These are phyloP conservation scores for Didymella pinodella DNA, from an alignment of 2,329 filamentous ascomycete genomes.

Conservation along the genomic window DNA sequence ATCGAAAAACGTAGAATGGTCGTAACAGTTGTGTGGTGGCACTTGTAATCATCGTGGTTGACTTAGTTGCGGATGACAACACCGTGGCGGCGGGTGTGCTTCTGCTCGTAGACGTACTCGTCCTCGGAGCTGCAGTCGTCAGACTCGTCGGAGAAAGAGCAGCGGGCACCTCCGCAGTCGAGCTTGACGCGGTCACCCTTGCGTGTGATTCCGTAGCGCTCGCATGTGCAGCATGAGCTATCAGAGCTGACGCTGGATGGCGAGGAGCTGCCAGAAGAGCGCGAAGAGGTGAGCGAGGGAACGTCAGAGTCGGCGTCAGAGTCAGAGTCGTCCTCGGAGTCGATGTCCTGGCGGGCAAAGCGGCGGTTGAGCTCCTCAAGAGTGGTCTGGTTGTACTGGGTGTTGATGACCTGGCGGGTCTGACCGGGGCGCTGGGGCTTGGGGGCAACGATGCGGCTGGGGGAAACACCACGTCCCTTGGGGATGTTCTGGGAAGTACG, in stretches of 20 bases:
- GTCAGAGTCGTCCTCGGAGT: slow-evolving; percentile 72
- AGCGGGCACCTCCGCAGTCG: slow-evolving; percentile 89
- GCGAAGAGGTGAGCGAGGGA: slow-evolving; percentile 69
- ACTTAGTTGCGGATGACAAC: slow-evolving; percentile 53
- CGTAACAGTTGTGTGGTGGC: slow-evolving; percentile 17
- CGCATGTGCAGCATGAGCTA: slow-evolving; percentile 79
- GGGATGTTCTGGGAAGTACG: slow-evolving; percentile 71
- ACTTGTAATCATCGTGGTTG: slow-evolving; percentile 1
- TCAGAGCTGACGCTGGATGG: slow-evolving; percentile 69
- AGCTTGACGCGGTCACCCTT: slow-evolving; percentile 92
- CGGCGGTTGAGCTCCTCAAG: slow-evolving; percentile 81
- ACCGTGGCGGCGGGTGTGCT: slow-evolving; percentile 58
- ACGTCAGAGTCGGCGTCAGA: slow-evolving; percentile 71
- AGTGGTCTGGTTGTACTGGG: slow-evolving; percentile 77
- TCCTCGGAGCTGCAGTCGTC: slow-evolving; percentile 76
- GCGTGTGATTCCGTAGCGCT: slow-evolving; percentile 95
- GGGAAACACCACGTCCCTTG: slow-evolving; percentile 87
- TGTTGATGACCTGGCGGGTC: slow-evolving; percentile 84
- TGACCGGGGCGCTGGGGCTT: slow-evolving; percentile 89
- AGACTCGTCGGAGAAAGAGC: slow-evolving; percentile 78
- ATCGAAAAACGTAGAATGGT: slow-evolving; percentile 22
- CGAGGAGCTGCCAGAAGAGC: slow-evolving; percentile 72
- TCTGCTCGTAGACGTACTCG: slow-evolving; percentile 62
- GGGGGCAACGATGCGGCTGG: slow-evolving; percentile 88
- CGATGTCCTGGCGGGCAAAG: slow-evolving; percentile 73